Conservation (phyloP, 1,284 basidiomycete genomes). For the Termitomyces sp. region DNA sequence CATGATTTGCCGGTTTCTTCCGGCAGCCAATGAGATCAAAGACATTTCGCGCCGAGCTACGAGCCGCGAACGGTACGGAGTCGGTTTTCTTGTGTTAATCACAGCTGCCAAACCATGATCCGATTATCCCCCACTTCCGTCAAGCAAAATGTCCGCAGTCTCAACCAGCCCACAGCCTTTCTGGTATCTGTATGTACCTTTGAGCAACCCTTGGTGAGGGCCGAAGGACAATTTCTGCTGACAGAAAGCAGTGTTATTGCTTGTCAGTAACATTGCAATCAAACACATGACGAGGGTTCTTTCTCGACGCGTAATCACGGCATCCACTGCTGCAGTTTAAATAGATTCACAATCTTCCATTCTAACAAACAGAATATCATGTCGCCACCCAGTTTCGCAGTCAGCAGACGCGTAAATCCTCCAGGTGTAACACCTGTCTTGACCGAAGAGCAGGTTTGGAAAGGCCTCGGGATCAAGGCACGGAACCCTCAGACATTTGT, state of each 20-base stretch:
- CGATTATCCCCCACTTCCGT: not conserved
- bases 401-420: constrained; percentile 28
- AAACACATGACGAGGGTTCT: not conserved
- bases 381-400: constrained; percentile 22
- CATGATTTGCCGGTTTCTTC: constrained; percentile 32
- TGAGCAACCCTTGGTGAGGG: no score
- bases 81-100: no score
- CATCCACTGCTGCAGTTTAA: not conserved
- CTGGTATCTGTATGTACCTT: no score
- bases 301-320: no score
- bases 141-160: no score
- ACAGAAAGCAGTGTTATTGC: not conserved
- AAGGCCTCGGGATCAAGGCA: constrained; percentile 29
- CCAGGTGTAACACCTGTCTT: constrained; percentile 22
- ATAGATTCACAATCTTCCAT: no score
- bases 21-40: constrained; percentile 28
- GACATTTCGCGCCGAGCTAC: constrained; percentile 4
- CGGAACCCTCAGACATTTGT: constrained; percentile 28
- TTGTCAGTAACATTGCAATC: not conserved
- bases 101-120: not conserved
- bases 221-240: no score
- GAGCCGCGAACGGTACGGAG: no score
- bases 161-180: no score
- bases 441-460: constrained; percentile 30
- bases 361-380: not conserved